Percentiles rank a stretch among this genome's conserved stretches.
These are phyloP conservation scores for Gymnopus androsaceus DNA, from an alignment of 1,284 basidiomycete genomes.

Conservation along the genomic window DNA sequence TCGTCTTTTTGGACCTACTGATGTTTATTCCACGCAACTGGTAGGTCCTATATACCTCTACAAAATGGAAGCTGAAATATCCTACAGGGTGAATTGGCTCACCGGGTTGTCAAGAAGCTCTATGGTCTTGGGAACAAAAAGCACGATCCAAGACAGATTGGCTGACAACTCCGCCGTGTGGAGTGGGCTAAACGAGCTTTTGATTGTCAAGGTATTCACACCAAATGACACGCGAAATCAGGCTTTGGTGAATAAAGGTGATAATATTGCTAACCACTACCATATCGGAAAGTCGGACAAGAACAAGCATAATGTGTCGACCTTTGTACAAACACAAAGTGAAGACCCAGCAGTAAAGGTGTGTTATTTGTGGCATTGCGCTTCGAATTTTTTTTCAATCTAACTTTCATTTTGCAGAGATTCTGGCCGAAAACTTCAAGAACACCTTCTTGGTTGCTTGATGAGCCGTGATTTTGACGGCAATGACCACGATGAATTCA, in stretches of 20 bases:
- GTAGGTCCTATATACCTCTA: conserved; percentile 8
- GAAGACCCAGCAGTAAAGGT: conserved; percentile 28
- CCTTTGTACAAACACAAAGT: conserved; percentile 14
- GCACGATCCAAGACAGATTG: conserved; percentile 24
- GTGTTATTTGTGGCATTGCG: not conserved
- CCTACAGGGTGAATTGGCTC: conserved; percentile 34
- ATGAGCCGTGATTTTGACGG: conserved; percentile 25
- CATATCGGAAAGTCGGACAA: conserved; percentile 21
- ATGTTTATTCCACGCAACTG: conserved; percentile 27
- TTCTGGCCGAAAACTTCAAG: conserved; percentile 32
- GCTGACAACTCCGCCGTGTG: not conserved
- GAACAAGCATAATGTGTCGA: conserved; percentile 16
- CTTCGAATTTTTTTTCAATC: no score
- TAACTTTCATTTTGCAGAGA: conserved; percentile 22
- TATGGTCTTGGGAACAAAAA: conserved; percentile 32
- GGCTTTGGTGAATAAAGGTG: not conserved
- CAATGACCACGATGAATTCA: conserved; percentile 26
- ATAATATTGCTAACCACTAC: conserved; percentile 18
- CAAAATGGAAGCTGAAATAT: not conserved
- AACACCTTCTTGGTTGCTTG: conserved; percentile 30
- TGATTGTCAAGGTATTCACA: not conserved
- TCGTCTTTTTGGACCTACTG: conserved; percentile 8
- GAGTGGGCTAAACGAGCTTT: not conserved
- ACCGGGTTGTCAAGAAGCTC: conserved; percentile 27
- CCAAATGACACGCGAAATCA: not conserved